Conservation (phyloP, 805 yeast genomes). For the Kodamaea neixiangensis region DNA sequence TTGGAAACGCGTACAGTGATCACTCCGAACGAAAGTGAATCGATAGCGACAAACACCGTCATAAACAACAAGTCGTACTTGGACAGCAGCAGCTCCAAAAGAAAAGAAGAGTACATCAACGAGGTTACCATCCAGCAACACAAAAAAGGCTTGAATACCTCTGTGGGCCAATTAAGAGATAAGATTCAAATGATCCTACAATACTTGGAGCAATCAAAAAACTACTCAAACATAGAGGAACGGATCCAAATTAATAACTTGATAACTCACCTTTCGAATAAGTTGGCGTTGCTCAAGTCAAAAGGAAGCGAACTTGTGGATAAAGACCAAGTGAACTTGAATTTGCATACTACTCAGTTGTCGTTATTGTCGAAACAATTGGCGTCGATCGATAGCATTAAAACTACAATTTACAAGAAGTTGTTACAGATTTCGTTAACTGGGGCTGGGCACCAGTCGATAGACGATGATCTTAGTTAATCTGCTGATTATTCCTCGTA, state of each 20-base stretch:
- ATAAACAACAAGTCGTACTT: conserved; percentile 28
- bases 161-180: conserved; percentile 24
- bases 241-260: conserved; percentile 22
- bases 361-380: conserved; percentile 34
- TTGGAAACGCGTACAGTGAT: conserved; percentile 18
- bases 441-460: conserved; percentile 5
- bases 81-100: conserved; percentile 14
- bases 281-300: conserved; percentile 15
- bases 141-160: conserved; percentile 13
- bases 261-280: conserved; percentile 31
- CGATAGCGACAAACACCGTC: conserved; percentile 34
- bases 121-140: conserved; percentile 11
- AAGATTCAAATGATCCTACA: conserved; percentile 25
- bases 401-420: conserved; percentile 8
- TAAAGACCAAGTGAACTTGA: conserved; percentile 12
- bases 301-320: conserved; percentile 10
- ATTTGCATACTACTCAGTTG: conserved; percentile 29
- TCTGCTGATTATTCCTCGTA: too few species aligned
- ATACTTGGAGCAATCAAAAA: conserved; percentile 14
- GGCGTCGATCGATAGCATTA: conserved; percentile 11
- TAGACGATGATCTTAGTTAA: conserved; percentile 5
- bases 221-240: conserved; percentile 11
- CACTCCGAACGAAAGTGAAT: conserved; percentile 32
- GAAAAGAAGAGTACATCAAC: conserved; percentile 8
- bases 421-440: conserved; percentile 8